Evolutionary conservation across 2,329 filamentous ascomycete species (phyloP), one percentile per base, ranked within the genome.

Genomic region (Zasmidium cellare): DNA sequence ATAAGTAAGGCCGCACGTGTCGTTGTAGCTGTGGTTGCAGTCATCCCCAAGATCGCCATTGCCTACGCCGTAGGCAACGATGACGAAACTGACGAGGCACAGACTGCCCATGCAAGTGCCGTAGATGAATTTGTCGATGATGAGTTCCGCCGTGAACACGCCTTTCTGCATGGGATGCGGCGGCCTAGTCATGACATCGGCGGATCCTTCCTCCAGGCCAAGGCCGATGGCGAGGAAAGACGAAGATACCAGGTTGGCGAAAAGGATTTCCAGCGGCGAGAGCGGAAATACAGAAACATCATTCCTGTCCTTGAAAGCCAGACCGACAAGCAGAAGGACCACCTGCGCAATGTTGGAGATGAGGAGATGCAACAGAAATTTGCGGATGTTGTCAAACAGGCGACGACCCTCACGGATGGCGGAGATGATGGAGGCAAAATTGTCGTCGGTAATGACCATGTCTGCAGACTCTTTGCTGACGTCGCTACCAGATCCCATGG

Each of bases 311-410:
- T 79, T 76, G 69, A 79, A 80, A 20, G 77, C 74, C 28, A 79
- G 73, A 41, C 77, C 77, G 47, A 79, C 75, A 12, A 80, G 69
- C 3, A 80, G 75, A 14, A 79, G 73, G 59, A 79, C 75, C 41
- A 79, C 77, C 65, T 80, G 77, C 1, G 77, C 74, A 58, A 80
- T 79, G 60, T 80, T 80, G 55, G 74, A 77, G 68, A 78, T 77
- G 66, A 80, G 74, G 16, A 79, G 71, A 60, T 79, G 77, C 64
- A 79, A 75, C n/a, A 80, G 65, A 69, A 80, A 79, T 65, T 77
- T 77, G 57, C 78, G 74, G 45, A 79, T 77, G 58, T 79, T 79
- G 71, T 77, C 76, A 56, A 78, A 79, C 55, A 78, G 72, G 92
- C 75, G 72, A 24, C 76, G 75, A 7, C 77, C 76, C 63, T 78